A percentile compares a stretch with the other conserved stretches of the same genome.
phyloP scores from a whole-genome alignment of 768 basidiomycete genomes.

The Mycena venus region DNA sequence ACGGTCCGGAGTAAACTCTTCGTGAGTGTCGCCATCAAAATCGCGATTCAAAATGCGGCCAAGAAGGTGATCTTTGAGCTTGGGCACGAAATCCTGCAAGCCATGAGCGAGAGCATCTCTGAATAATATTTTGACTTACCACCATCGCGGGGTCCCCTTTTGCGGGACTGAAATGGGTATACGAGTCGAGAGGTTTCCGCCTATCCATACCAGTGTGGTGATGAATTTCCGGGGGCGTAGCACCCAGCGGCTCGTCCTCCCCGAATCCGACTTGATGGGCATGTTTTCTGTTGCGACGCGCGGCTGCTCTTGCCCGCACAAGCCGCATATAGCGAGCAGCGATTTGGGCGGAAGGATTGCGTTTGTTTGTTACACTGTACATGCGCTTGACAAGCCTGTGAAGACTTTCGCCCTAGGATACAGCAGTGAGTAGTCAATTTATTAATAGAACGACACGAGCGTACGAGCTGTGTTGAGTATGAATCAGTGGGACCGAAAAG shows the following conservation, averaged over 20 bases:
- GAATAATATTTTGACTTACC: slow-evolving; percentile 26
- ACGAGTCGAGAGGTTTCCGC: slow-evolving; percentile 37
- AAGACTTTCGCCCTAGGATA: slow-evolving; percentile 56
- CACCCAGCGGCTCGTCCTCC: slow-evolving; percentile 11
- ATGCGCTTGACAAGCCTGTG: slow-evolving; percentile 54
- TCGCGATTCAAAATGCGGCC: slow-evolving; percentile 39
- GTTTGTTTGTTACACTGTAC: slow-evolving; percentile 54
- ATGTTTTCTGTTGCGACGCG: background rate
- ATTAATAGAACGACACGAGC: background rate
- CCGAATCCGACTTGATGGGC: background rate
- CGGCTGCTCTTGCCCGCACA: background rate
- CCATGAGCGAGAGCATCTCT: background rate
- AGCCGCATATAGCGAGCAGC: slow-evolving; percentile 33
- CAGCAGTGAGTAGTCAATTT: background rate
- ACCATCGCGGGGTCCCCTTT: slow-evolving; percentile 34
- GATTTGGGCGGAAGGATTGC: slow-evolving; percentile 43
- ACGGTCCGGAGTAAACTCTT: slow-evolving; percentile 36
- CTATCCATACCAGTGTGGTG: slow-evolving; percentile 36
- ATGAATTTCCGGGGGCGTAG: slow-evolving; percentile 6
- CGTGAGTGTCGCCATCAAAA: slow-evolving; percentile 47
- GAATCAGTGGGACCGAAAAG: slow-evolving; percentile 39
- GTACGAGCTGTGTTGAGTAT: slow-evolving; percentile 36
- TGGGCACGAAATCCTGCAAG: slow-evolving; percentile 42
- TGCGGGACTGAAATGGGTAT: slow-evolving; percentile 4
- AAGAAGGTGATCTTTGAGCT: slow-evolving; percentile 51